Conservation (phyloP, 768 basidiomycete species). For the Clitopilus passeckerianus region DNA sequence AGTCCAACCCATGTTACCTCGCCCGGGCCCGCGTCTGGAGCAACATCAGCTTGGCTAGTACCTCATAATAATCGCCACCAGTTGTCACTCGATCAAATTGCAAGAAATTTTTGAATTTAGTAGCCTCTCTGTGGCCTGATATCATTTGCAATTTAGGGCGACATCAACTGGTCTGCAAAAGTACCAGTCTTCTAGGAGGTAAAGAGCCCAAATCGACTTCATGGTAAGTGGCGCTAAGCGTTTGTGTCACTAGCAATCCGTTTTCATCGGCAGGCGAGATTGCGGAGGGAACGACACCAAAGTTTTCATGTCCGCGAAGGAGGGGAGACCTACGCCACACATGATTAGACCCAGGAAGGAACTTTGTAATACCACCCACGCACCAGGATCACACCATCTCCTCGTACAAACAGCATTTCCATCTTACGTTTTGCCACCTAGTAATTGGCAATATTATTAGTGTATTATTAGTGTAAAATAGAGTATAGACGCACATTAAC, state of each 20-base stretch:
- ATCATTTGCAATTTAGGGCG: neutral
- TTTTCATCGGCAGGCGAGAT: neutral
- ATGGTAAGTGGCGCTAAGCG: neutral
- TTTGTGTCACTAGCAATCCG: neutral
- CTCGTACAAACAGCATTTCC: conserved; percentile 97
- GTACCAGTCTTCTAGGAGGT: neutral
- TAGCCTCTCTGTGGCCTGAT: neutral
- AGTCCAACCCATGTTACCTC: conserved; percentile 2
- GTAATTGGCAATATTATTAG: conserved; percentile 53
- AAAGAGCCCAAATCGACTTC: neutral
- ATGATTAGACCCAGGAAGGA: conserved; percentile 8
- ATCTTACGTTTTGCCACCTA: conserved; percentile 91
- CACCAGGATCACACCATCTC: conserved; percentile 95
- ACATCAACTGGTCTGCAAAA: neutral
- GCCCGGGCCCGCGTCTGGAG: conserved; percentile 15
- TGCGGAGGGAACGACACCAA: neutral
- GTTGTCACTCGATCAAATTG: conserved; percentile 2
- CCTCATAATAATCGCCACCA: conserved; percentile 9
- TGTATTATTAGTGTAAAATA: conserved; percentile 43
- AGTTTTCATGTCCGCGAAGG: conserved; percentile 60
- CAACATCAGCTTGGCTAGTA: conserved; percentile 20
- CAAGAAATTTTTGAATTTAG: neutral
- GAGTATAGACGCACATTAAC: conserved; percentile 50
- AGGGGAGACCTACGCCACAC: conserved; percentile 60
- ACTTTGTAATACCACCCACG: conserved; percentile 19